Percentiles rank a stretch among this genome's conserved stretches.
phyloP scores from a whole-genome alignment of 177 flowering plant species.

The Tripterygium wilfordii region DNA sequence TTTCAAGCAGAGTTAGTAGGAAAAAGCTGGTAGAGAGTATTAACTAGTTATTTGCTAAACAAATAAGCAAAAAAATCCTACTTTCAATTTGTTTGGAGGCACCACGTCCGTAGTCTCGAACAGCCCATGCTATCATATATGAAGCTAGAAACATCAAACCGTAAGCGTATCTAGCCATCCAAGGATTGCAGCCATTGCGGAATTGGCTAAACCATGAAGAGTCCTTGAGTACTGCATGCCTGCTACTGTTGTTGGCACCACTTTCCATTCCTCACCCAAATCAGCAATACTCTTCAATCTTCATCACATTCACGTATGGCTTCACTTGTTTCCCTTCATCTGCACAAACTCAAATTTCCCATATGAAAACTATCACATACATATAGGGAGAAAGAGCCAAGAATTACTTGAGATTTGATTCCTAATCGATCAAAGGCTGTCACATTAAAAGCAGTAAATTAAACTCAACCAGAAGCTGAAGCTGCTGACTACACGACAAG shows the following conservation, averaged over 20 bases:
- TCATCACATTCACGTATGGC: conserved; percentile 14
- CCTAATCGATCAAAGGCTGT: no score
- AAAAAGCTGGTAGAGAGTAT: background rate
- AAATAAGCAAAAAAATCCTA: conserved; percentile 41
- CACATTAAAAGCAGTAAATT: no score
- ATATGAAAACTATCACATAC: no score
- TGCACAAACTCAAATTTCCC: no score
- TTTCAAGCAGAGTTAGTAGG: no score
- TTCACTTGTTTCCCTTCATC: no score
- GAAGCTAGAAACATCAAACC: conserved; percentile 58
- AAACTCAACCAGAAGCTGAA: no score
- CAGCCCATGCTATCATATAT: conserved; percentile 72
- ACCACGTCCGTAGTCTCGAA: conserved; percentile 62
- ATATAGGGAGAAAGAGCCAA: no score
- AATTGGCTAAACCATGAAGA: conserved; percentile 58
- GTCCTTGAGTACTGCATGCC: conserved; percentile 17
- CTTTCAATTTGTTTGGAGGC: conserved; percentile 53
- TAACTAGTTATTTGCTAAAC: no score
- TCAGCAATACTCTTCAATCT: conserved; percentile 10
- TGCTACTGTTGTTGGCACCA: conserved; percentile 11
- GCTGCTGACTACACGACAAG: no score
- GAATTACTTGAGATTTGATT: no score
- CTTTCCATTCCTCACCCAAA: conserved; percentile 21
- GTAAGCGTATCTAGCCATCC: conserved; percentile 87
- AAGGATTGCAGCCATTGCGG: conserved; percentile 61